A percentile compares a stretch with the other conserved stretches of the same genome.
Conservation (phyloP, 2,329 filamentous ascomycete species). For the Nigrospora sphaerica region DNA sequence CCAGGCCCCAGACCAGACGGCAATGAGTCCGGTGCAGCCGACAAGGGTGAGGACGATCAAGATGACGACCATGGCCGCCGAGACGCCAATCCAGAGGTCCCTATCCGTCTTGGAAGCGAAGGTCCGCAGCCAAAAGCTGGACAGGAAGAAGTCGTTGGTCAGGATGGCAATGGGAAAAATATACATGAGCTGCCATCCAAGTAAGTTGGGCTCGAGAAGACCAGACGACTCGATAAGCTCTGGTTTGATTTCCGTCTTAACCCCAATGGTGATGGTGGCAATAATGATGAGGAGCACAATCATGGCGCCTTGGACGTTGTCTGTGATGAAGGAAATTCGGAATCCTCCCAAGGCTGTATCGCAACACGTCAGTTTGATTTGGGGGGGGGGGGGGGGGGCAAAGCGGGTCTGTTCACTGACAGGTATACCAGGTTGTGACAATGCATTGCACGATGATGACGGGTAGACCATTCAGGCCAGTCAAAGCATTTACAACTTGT, state of each 20-base stretch:
- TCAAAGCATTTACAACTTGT: constrained; percentile 68
- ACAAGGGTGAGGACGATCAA: constrained; percentile 67
- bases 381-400: not conserved
- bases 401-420: constrained; percentile 31
- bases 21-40: constrained; percentile 65
- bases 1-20: constrained; percentile 70
- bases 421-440: constrained; percentile 78
- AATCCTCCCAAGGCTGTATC: constrained; percentile 69
- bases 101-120: constrained; percentile 75
- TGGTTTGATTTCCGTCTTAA: constrained; percentile 64
- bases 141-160: constrained; percentile 83
- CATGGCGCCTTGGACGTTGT: constrained; percentile 75
- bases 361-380: too few species aligned
- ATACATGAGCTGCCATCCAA: constrained; percentile 82
- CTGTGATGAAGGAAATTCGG: constrained; percentile 76
- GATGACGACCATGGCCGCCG: constrained; percentile 58
- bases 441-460: constrained; percentile 71
- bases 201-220: constrained; percentile 58
- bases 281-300: constrained; percentile 69
- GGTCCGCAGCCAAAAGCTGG: constrained; percentile 76
- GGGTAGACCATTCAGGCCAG: constrained; percentile 66
- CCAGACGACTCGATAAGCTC: constrained; percentile 62
- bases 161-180: constrained; percentile 75
- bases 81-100: constrained; percentile 68
- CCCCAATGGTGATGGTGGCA: constrained; percentile 70